Evolutionary conservation across 768 basidiomycete species (phyloP), one percentile per base, ranked within the genome.

Genomic region (Hericium coralloides): DNA sequence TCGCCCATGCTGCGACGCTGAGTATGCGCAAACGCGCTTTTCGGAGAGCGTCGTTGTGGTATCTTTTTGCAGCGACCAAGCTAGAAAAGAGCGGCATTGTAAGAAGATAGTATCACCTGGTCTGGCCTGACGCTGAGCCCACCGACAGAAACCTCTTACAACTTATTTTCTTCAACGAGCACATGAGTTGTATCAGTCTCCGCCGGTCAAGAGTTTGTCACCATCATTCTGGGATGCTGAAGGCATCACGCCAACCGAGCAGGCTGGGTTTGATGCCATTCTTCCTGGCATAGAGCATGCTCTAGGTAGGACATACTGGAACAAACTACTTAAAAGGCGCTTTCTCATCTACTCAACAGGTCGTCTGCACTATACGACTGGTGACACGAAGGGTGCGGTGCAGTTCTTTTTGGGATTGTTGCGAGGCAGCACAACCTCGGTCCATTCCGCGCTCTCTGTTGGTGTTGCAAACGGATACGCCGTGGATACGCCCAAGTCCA

Each of bases 11-110:
- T 15, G 91, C 89, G 1, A 71, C 84, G 38, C 66, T 93, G 50
- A 87, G 85, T 57, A 71, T 74, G 36, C 76, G 74, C 51, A 89
- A 83, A 67, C 68, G 70, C 9, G 73, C 79, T 2, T 74, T 71
- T 53, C 74, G 91, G 60, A 76, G 85, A 50, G 85, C 89, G 23
- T 87, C 88, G 2, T 71, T 92, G 52, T 90, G 87, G 87, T 93
- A 90, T 67, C 74, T 86, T 15, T 74, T 78, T 54, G 86, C 91
- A 47, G 91, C 90, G 0, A 87, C 80, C 57, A 74, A 82, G 58
- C 71, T 93, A 31, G 91, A 93, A 67, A 92, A 89, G 70, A 87
- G 84, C 62, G 91, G 91, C 20, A 84, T 91, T 61, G 90, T 93
- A 60, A 61, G 89, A 76, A 22, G 36, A 39, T 62, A 18, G 55